Percentiles rank a stretch among this genome's conserved stretches.
Evolutionary conservation across 495 filamentous ascomycete genomes (phyloP).

Genomic region (Achaetomiella virescens): DNA sequence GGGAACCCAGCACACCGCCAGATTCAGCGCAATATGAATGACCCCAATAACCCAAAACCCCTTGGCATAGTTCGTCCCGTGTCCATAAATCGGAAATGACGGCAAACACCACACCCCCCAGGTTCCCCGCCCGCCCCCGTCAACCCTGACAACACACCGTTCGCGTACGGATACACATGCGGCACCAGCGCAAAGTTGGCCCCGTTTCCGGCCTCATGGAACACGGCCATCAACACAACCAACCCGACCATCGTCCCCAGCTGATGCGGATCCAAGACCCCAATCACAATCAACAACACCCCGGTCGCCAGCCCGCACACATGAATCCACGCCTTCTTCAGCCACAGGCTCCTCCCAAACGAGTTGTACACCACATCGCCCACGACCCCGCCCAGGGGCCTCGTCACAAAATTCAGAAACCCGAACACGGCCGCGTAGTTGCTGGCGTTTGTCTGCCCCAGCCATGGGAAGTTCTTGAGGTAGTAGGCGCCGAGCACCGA

Average conservation of each 20-base stretch:
- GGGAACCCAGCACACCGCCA: conserved; percentile 65
- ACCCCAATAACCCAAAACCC: conserved; percentile 75
- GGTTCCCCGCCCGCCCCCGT: conserved; percentile 75
- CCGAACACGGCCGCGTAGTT: conserved; percentile 89
- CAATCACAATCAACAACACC: conserved; percentile 63
- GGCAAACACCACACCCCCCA: conserved; percentile 81
- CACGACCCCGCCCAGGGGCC: conserved; percentile 68
- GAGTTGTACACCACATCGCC: conserved; percentile 64
- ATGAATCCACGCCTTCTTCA: conserved; percentile 69
- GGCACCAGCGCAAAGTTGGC: conserved; percentile 81
- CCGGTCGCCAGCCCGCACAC: conserved; percentile 59
- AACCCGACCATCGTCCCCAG: conserved; percentile 70
- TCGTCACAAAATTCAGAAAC: conserved; percentile 70
- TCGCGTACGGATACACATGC: conserved; percentile 70
- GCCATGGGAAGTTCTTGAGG: conserved; percentile 62
- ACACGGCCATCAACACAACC: conserved; percentile 64
- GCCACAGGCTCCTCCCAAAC: conserved; percentile 55
- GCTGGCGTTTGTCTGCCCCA: conserved; percentile 66
- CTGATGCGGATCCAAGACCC: conserved; percentile 53
- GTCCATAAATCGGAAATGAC: conserved; percentile 68
- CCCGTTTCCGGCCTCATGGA: conserved; percentile 79
- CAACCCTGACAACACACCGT: conserved; percentile 63
- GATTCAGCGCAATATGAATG: conserved; percentile 58
- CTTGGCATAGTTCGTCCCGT: conserved; percentile 56
- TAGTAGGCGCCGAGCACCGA: conserved; percentile 77